These are phyloP conservation scores for Pseudohalonectria lignicola DNA, from an alignment of 2,329 filamentous ascomycete species.

Conservation along the genomic window DNA sequence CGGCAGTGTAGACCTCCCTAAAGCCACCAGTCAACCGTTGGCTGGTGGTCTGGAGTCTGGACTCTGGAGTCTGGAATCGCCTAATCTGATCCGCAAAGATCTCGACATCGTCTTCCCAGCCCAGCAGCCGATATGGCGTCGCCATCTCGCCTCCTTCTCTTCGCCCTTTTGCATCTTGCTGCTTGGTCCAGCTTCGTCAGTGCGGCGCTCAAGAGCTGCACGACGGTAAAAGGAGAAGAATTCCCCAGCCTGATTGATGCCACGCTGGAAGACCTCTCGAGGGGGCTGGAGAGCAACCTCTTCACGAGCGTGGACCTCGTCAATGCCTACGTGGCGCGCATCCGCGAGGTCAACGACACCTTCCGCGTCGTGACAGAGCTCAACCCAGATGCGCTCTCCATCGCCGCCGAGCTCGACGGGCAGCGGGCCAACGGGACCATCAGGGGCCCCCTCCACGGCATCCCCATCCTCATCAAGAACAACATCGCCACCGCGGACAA, in stretches of 20 bases:
- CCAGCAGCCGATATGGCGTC: not conserved
- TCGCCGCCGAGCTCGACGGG: conserved; percentile 23
- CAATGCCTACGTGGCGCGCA: conserved; percentile 13
- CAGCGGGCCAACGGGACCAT: conserved; percentile 11
- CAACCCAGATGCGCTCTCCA: conserved; percentile 23
- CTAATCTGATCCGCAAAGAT: not conserved
- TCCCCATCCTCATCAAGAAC: conserved; percentile 56
- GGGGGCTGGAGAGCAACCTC: conserved; percentile 16
- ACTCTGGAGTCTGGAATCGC: no score
- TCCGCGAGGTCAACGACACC: conserved; percentile 19
- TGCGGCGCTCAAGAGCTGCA: not conserved
- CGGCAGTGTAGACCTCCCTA: not conserved
- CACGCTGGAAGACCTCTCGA: conserved; percentile 18
- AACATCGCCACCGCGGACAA: conserved; percentile 55
- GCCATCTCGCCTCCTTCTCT: not conserved
- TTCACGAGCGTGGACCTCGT: conserved; percentile 25
- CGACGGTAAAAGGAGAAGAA: not conserved
- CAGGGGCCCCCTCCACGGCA: conserved; percentile 44
- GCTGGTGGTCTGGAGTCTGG: no score
- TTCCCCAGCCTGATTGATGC: conserved; percentile 19
- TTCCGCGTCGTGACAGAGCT: conserved; percentile 16
- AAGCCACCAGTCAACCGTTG: not conserved
- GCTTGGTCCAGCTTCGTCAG: not conserved
- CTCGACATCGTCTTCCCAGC: not conserved
- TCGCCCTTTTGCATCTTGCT: not conserved